phyloP scores from a whole-genome alignment of 2,329 filamentous ascomycete genomes.

The Paecilomyces dactylethromorphus region DNA sequence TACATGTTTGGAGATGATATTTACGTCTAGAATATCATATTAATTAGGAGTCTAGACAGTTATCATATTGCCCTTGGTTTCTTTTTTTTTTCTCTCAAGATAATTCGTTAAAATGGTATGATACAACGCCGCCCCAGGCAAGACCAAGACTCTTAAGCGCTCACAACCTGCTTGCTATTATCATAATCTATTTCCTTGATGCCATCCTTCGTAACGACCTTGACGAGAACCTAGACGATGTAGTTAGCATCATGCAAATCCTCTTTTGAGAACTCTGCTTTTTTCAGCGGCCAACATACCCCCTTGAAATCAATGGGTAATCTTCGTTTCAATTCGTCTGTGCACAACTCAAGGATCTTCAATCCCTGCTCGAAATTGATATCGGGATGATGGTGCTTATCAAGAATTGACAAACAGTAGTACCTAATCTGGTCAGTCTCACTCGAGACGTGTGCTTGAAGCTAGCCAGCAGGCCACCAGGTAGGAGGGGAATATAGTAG shows the following conservation, averaged over 20 bases:
- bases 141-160: constrained; percentile 33
- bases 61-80: constrained; percentile 15
- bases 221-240: constrained; percentile 52
- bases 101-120: constrained; percentile 18
- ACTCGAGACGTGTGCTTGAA: neutral
- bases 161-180: constrained; percentile 58
- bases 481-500: neutral
- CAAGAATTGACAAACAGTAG: constrained; percentile 94
- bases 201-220: constrained; percentile 91
- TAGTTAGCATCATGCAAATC: neutral
- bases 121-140: constrained; percentile 23
- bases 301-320: constrained; percentile 99
- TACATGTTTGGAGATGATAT: neutral
- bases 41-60: constrained; percentile 8
- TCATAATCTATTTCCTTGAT: constrained; percentile 79
- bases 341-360: constrained; percentile 90
- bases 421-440: constrained; percentile 52
- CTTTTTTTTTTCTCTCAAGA: constrained; percentile 20
- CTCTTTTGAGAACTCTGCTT: neutral
- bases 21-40: neutral
- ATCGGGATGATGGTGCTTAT: constrained; percentile 97
- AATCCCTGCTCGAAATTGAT: constrained; percentile 84
- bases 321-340: constrained; percentile 91
- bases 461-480: neutral
- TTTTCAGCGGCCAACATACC: constrained; percentile 45